Evolutionary conservation across 805 yeast genomes (phyloP), one percentile per base, ranked within the genome.

Genomic region (Nakazawaea holstii): DNA sequence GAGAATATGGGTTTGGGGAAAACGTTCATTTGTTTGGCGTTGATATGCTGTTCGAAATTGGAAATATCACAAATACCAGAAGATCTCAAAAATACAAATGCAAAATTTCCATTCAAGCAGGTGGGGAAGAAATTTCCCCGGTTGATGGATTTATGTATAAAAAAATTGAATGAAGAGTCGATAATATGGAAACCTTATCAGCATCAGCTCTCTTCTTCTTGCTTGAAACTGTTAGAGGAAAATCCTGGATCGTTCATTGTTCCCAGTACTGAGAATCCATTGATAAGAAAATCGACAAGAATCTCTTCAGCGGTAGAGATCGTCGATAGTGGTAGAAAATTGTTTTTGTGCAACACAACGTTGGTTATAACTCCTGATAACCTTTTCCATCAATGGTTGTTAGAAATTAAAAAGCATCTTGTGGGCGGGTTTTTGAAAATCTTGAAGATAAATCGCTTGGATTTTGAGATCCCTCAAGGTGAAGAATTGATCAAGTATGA

Each of bases 1-100:
- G 87, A 80, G 49, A 80, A 79, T 69, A 80, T 80, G 86, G 87
- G 87, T 0, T 63, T 80, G 35, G 87, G 87, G 0, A 80, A 80
- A 56, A 80, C 87, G 0, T 69, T 79, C 42, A 80, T 80, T 5
- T 79, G 84, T 53, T 60, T 81, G 27, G 77, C 82, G 3, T 62
- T 80, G 42, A 70, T 84, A 0, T 75, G 84, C 52, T 55, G 74
- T 7, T 74, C 89, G 0, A 79, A 74, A 52, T 64, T 60, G 54
- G 84, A 83, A 42, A 56, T 73, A 1, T 70, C 85, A 0, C 60
- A 61, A 33, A 65, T 70, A 2, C 84, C 84, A 0, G 56, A 55
- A 2, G 45, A 45, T n/a, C 51, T 43, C 32, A 53, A 24, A 33
- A 24, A 28, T 36, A 55, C 36, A 43, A 38, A 6, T 46, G 41